Percentiles rank a stretch among this genome's conserved stretches.
These are phyloP conservation scores for Pythium plurisporium DNA, from an alignment of 352 stramenopile species.

Conservation along the genomic window DNA sequence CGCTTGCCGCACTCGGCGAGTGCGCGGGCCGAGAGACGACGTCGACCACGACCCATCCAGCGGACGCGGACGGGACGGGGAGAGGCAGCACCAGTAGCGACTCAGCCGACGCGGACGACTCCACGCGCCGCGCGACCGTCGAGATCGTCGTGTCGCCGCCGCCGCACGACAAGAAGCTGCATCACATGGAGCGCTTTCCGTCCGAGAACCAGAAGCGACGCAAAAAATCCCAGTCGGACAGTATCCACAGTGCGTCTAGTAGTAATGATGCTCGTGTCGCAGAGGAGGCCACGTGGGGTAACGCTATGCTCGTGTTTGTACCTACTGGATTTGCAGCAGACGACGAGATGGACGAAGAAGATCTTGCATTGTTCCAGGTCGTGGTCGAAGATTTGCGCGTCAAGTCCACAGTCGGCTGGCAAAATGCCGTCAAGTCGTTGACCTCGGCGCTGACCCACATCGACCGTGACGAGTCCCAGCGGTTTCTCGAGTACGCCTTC, in stretches of 20 bases:
- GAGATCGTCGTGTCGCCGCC: conserved; percentile 16
- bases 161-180: conserved; percentile 28
- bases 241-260: conserved; percentile 11
- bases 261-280: not conserved
- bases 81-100: conserved; percentile 6
- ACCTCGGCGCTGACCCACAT: conserved; percentile 67
- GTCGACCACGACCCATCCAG: conserved; percentile 16
- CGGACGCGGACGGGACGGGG: conserved; percentile 10
- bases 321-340: conserved; percentile 12
- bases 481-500: conserved; percentile 77
- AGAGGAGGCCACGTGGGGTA: not conserved
- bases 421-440: conserved; percentile 85
- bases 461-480: conserved; percentile 65
- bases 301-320: not conserved
- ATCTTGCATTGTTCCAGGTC: conserved; percentile 78
- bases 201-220: conserved; percentile 31
- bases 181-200: conserved; percentile 27
- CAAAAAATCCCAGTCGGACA: conserved; percentile 28
- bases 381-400: conserved; percentile 82
- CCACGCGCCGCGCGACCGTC: conserved; percentile 5
- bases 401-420: conserved; percentile 88
- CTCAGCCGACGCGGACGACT: conserved; percentile 6
- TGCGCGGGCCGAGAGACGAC: conserved; percentile 15
- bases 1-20: conserved; percentile 14
- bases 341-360: conserved; percentile 77